A percentile compares a stretch with the other conserved stretches of the same genome.
These are phyloP conservation scores for Termitomyces sp. DNA, from an alignment of 1,284 basidiomycete genomes.

Conservation along the genomic window DNA sequence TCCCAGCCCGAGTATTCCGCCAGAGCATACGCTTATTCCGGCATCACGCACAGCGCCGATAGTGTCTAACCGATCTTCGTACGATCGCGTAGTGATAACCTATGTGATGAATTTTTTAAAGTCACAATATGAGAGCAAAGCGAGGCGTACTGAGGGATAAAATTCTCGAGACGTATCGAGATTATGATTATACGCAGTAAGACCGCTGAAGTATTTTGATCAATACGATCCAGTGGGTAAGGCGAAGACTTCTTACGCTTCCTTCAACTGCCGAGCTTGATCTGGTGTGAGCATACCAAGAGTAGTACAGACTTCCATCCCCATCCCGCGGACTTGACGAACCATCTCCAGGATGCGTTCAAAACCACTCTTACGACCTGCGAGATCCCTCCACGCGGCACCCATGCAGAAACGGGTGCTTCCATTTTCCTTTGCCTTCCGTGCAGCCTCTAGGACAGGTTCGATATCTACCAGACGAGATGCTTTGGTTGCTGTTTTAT, in stretches of 20 bases:
- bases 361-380: conserved; percentile 92
- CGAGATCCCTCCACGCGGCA: conserved; percentile 96
- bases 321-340: conserved; percentile 81
- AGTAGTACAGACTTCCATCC: conserved; percentile 97
- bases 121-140: background rate
- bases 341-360: conserved; percentile 95
- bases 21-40: conserved; percentile 96
- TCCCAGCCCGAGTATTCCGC: conserved; percentile 93
- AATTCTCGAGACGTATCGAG: conserved; percentile 97
- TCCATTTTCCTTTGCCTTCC: conserved; percentile 93
- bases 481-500: conserved; percentile 87
- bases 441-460: conserved; percentile 86
- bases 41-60: conserved; percentile 89
- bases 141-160: conserved; percentile 75
- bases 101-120: conserved; percentile 26
- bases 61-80: conserved; percentile 90
- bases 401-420: conserved; percentile 99
- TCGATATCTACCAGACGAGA: conserved; percentile 88
- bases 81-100: conserved; percentile 94
- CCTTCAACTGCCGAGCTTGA: conserved; percentile 89
- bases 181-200: conserved; percentile 99
- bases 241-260: conserved; percentile 56
- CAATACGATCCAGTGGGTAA: conserved; percentile 4
- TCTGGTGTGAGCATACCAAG: conserved; percentile 95
- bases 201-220: conserved; percentile 47